Percentiles rank a stretch among this genome's conserved stretches.
phyloP scores from a whole-genome alignment of 2,329 filamentous ascomycete genomes.

The Myriosclerotinia duriaeana region DNA sequence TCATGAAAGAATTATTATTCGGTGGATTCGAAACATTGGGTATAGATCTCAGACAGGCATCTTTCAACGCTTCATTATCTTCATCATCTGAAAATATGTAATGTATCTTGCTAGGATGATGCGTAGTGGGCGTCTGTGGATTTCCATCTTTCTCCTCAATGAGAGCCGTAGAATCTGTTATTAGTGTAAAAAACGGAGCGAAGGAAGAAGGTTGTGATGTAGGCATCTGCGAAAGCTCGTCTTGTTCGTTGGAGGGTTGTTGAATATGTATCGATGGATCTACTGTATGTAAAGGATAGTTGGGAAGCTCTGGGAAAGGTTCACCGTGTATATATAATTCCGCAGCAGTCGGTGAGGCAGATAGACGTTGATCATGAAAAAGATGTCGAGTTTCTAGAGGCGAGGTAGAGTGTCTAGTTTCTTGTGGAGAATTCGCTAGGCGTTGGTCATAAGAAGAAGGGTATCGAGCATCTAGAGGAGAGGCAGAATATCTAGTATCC shows the following conservation, averaged over 20 bases:
- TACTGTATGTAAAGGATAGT: neutral
- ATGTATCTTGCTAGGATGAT: conserved; percentile 76
- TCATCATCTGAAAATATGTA: conserved; percentile 96
- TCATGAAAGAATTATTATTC: conserved; percentile 8
- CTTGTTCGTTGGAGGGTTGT: conserved; percentile 13
- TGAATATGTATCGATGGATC: conserved; percentile 15
- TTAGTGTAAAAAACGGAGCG: conserved; percentile 79
- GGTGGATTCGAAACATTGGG: neutral
- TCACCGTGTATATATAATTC: conserved; percentile 13
- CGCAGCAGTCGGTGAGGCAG: conserved; percentile 5
- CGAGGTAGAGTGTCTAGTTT: neutral
- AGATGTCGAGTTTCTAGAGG: neutral
- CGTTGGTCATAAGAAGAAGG: neutral
- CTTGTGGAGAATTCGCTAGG: too few relatives aligned
- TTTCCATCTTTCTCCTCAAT: neutral
- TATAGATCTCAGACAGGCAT: conserved; percentile 51
- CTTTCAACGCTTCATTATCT: conserved; percentile 66
- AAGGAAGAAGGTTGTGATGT: conserved; percentile 46
- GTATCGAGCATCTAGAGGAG: neutral
- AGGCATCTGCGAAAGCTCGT: conserved; percentile 2
- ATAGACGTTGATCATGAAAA: neutral
- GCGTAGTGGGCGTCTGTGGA: conserved; percentile 62
- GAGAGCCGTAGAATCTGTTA: conserved; percentile 63
- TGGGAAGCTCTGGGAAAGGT: conserved; percentile 13
- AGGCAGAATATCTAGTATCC: neutral